Evolutionary conservation across 2,329 filamentous ascomycete genomes (phyloP), one percentile per base, ranked within the genome.

Genomic region (Beauveria scarabaeidicola): DNA sequence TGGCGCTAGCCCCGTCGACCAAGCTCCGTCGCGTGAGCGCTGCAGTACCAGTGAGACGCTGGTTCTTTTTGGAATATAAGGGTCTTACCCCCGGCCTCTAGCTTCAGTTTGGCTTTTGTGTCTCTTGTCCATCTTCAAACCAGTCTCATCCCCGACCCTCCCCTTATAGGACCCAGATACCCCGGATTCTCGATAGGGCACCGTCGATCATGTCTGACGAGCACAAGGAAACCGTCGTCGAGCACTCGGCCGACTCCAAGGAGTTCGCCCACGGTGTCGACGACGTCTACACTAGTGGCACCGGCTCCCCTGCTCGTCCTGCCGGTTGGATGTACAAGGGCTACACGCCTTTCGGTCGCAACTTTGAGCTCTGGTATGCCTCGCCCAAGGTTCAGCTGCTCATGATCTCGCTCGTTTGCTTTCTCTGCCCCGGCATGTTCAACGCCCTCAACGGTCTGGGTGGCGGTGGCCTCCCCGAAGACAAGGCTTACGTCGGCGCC

Each of bases 391-490:
- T 85, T 52, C 89, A 92, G 74, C 79, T 92, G 40, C 67, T 88
- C 63, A 81, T 91, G 78, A 87, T 91, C 59, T 74, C 75, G 19
- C 64, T 77, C 60, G 73, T 77, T 61, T 77, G 75, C 67, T 77
- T 89, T 77, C 70, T 89, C 62, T 89, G 86, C 69, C 86, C 86
- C 0, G 86, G 86, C 66, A 88, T 89, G 84, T 89, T 83, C 77
- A 89, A 89, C 67, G 84, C 86, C 21, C 74, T 89, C 61, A 76
- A 75, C 62, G 86, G 86, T 62, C 75, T 89, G 40, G 86, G 86
- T 61, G 86, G 84, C 61, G 85, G 77, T 69, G 86, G 84, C 60
- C 80, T 81, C 65, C 25, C 51, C 4, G 5, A n/a, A 4, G 40
- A 56, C 7, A 52, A 61, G 36, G 50, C 36, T 7, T 52, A 56